Evolutionary conservation across 1,139 yeast genomes (phyloP).

Genomic region (Yamadazyma kanchanaburiensis): DNA sequence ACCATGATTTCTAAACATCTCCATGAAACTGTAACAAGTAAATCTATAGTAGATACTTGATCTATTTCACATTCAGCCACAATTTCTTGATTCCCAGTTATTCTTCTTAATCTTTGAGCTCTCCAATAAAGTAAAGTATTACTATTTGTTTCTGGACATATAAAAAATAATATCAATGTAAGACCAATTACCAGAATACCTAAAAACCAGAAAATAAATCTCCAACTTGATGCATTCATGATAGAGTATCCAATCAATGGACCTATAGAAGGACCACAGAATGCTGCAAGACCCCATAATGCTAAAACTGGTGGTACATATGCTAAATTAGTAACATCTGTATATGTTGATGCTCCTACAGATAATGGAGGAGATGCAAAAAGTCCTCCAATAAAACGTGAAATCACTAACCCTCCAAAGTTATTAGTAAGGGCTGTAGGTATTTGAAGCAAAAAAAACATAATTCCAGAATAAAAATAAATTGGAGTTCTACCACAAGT

Average conservation of each 20-base stretch:
- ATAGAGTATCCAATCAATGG: constrained; percentile 30
- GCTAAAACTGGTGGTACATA: constrained; percentile 26
- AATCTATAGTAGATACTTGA: constrained; percentile 22
- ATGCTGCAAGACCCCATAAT: constrained; percentile 30
- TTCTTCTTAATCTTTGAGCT: constrained; percentile 44
- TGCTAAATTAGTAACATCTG: constrained; percentile 8
- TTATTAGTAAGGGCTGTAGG: constrained; percentile 29
- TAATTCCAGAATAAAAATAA: constrained; percentile 25
- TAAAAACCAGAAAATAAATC: constrained; percentile 46
- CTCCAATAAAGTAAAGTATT: constrained; percentile 43
- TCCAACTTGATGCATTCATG: constrained; percentile 26
- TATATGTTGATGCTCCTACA: constrained; percentile 28
- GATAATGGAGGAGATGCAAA: constrained; percentile 37
- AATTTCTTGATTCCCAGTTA: constrained; percentile 41
- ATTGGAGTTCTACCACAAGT: constrained; percentile 51
- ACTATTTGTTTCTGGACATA: constrained; percentile 53
- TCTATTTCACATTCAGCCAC: constrained; percentile 42
- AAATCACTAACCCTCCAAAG: constrained; percentile 28
- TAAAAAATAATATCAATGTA: constrained; percentile 26
- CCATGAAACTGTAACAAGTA: constrained; percentile 21
- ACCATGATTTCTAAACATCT: constrained; percentile 31
- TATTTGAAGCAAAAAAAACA: constrained; percentile 31
- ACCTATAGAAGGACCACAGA: constrained; percentile 32
- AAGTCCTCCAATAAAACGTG: constrained; percentile 32
- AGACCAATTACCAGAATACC: constrained; percentile 32